phyloP scores from a whole-genome alignment of 2,329 filamentous ascomycete species.

The Alternaria novae-zelandiae region DNA sequence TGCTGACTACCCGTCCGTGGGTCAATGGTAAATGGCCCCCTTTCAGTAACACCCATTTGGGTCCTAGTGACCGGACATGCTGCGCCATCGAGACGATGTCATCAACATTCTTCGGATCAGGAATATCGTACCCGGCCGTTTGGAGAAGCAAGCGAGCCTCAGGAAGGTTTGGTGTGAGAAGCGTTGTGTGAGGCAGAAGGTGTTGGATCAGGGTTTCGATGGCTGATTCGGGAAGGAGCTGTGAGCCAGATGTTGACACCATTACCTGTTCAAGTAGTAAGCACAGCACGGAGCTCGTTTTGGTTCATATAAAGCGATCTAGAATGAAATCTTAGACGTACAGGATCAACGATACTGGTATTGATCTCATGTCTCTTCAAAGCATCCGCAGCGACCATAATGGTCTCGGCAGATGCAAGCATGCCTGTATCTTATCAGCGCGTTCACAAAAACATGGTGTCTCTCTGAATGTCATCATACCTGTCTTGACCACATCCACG shows the following conservation, averaged over 20 bases:
- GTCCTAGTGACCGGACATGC: constrained; percentile 70
- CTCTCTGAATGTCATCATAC: constrained; percentile 53
- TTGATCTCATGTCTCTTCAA: constrained; percentile 64
- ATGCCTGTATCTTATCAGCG: constrained; percentile 65
- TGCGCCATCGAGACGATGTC: constrained; percentile 74
- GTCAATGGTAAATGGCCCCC: constrained; percentile 87
- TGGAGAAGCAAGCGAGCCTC: constrained; percentile 72
- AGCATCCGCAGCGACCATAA: constrained; percentile 70
- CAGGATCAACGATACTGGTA: constrained; percentile 75
- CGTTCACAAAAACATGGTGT: neutral
- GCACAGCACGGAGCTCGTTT: neutral
- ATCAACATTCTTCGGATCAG: constrained; percentile 63
- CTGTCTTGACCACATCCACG: constrained; percentile 89
- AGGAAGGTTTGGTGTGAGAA: constrained; percentile 79
- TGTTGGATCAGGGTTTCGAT: constrained; percentile 64
- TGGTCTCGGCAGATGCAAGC: constrained; percentile 75
- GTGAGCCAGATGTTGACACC: constrained; percentile 81
- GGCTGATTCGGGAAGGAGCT: constrained; percentile 71
- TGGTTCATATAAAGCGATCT: neutral
- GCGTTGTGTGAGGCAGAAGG: constrained; percentile 69
- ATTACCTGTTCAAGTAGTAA: constrained; percentile 68
- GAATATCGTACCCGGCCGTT: constrained; percentile 53
- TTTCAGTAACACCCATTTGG: constrained; percentile 84
- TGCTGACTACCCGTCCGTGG: constrained; percentile 65
- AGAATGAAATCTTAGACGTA: constrained; percentile 50